Evolutionary conservation across 106 monocot genomes (phyloP), one percentile per base, ranked within the genome.

Genomic region (Acorus gramineus): DNA sequence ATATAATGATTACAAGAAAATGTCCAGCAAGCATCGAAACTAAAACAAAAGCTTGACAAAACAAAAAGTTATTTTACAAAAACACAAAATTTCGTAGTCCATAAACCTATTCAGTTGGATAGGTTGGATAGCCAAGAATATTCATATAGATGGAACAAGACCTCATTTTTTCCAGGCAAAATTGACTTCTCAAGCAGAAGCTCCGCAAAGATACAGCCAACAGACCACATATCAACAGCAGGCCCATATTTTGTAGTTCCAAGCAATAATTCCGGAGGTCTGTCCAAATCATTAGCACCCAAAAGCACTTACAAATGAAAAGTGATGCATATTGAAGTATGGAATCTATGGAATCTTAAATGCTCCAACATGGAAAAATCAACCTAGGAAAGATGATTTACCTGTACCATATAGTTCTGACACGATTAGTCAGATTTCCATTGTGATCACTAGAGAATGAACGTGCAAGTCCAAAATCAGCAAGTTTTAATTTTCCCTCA

Each of bases 191-290:
- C 92, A 73, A 85, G 72, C 4, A 98, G 73, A 72, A 98, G 88
- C 58, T 98, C 96, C 2, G 91, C 96, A 81, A 98, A 98, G 14
- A 98, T 92, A 74, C 96, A 98, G 47, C 96, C 96, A 67, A 92
- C 96, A 3, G 96, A 98, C 96, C 96, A 98, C 96, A 98, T 98
- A 69, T 98, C 96, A 47, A 98, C 96, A 52, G 90, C 87, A 58
- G 96, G 91, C 66, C 96, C 96, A 81, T 98, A 98, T 53, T 92
- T 87, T 47, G 96, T 98, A 49, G 85, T 66, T 72, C 96, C 96
- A 65, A 98, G 87, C 52, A 98, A 71, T 59, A 98, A 74, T 60
- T 98, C 96, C 54, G 96, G 96, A 55, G 96, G 96, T 82, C 96
- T 98, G 74, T 63, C 14, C 44, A 89, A 76, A 72, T 14, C 5